Evolutionary conservation across 148 eudicot species (phyloP).

Genomic region (Amaranthus cruentus): DNA sequence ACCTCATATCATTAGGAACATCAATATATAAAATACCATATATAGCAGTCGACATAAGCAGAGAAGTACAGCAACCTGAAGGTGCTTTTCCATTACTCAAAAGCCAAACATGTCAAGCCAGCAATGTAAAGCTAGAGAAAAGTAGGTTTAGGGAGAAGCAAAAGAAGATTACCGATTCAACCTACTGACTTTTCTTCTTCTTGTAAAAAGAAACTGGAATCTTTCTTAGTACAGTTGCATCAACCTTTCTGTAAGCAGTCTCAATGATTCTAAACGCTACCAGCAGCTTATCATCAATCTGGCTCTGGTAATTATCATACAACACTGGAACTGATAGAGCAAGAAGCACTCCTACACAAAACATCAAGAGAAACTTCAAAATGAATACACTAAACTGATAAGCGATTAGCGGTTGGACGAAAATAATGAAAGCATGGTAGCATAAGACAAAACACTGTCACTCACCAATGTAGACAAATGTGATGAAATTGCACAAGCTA

Average conservation of each 20-base stretch:
- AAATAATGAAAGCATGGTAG: neutral
- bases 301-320: conserved; percentile 77
- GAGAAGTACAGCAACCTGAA: neutral
- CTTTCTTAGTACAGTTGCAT: conserved; percentile 46
- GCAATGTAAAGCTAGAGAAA: neutral
- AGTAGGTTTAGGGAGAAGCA: neutral
- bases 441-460: neutral
- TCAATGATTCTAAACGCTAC: conserved; percentile 33
- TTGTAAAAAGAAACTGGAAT: conserved; percentile 47
- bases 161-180: conserved; percentile 39
- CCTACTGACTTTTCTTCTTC: conserved; percentile 70
- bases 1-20: neutral
- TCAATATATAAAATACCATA: neutral
- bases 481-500: conserved; percentile 70
- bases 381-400: neutral
- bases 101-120: neutral
- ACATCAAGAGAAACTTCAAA: conserved; percentile 10
- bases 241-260: conserved; percentile 48
- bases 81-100: neutral
- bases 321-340: conserved; percentile 66
- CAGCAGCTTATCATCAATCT: conserved; percentile 57
- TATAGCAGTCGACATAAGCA: neutral
- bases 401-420: neutral
- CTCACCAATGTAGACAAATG: conserved; percentile 74
- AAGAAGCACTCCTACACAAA: conserved; percentile 56